Evolutionary conservation across 129 eudicot genomes (phyloP), one percentile per base, ranked within the genome.

Genomic region (Saussurea involucrata): DNA sequence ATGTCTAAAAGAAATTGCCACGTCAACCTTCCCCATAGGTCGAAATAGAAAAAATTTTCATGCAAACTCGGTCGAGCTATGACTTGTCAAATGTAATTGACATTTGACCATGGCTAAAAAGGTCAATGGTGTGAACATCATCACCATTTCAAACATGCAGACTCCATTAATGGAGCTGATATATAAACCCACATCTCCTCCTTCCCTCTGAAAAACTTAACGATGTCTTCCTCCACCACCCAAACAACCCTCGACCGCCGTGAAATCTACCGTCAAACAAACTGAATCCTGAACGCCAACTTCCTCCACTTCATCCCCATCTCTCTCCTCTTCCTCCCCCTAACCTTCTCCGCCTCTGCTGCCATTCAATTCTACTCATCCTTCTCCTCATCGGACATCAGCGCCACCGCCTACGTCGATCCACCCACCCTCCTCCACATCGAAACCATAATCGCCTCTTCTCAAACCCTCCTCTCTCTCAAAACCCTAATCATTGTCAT

Each of bases 311-410:
- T 87, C 92, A 46, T 77, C 31, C 78, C 83, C 73, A 90, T 92
- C 68, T 82, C 97, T 5, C 60, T 84, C 85, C 87, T 85, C 80
- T 89, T 89, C 69, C 70, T 91, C 78, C 95, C 95, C 25, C 72
- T 85, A 29, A 83, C 90, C 63, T 74, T 87, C 82, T 66, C 72
- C 73, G 68, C 82, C 75, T 37, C 69, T 58, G 32, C 83, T 64
- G 77, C 89, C 20, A 64, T 72, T 68, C 67, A 79, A 10, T 79
- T 76, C 29, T 28, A 69, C 28, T 24, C 63, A 36, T 21, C 87
- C 65, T 32, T 85, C 61, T 63, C 86, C 61, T 63, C 69, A 58
- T 15, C 84, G 33, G 69, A 79, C 3, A 58, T 88, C 22, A 64
- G 77, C 82, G 74, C 87, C 63, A 76, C 82, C 68, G 77, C 84